phyloP scores from a whole-genome alignment of 2,329 filamentous ascomycete genomes.

The Albophoma yamanashiensis region DNA sequence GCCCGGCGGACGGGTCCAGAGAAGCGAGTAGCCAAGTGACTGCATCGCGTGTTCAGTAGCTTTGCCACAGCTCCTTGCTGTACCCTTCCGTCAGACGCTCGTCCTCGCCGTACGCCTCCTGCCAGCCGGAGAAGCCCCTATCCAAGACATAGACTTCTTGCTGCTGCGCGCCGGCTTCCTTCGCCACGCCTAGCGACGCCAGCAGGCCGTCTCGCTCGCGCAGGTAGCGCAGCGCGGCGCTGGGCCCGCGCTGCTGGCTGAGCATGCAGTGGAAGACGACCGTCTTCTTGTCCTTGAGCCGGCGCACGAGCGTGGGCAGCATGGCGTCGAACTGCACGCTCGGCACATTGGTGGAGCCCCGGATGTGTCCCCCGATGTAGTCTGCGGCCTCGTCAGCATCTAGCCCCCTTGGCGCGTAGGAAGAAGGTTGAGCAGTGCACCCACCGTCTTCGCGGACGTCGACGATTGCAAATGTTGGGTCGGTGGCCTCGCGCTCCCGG shows the following conservation, averaged over 20 bases:
- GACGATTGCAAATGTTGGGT: conserved; percentile 56
- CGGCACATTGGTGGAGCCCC: conserved; percentile 64
- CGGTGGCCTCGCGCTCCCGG: conserved; percentile 27
- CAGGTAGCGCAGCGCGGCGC: conserved; percentile 71
- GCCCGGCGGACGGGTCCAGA: neutral
- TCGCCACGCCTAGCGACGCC: conserved; percentile 16
- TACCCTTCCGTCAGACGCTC: conserved; percentile 74
- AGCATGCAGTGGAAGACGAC: conserved; percentile 94
- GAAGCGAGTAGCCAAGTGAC: neutral
- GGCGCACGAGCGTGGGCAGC: conserved; percentile 73
- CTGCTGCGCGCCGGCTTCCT: conserved; percentile 12
- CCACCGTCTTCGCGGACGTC: conserved; percentile 80
- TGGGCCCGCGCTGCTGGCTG: conserved; percentile 81
- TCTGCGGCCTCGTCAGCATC: conserved; percentile 37
- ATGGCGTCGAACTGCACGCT: conserved; percentile 60
- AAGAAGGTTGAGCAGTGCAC: conserved; percentile 6
- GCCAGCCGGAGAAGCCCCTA: conserved; percentile 80
- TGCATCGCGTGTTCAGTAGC: conserved; percentile 24
- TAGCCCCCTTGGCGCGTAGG: neutral
- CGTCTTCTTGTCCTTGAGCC: conserved; percentile 63
- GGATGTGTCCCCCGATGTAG: conserved; percentile 84
- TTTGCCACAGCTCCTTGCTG: conserved; percentile 73
- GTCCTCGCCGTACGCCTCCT: conserved; percentile 72
- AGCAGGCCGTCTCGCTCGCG: conserved; percentile 51
- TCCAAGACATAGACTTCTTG: conserved; percentile 79